A percentile compares a stretch with the other conserved stretches of the same genome.
These are phyloP conservation scores for Pestalotiopsis sp. DNA, from an alignment of 2,329 filamentous ascomycete species.

Conservation along the genomic window DNA sequence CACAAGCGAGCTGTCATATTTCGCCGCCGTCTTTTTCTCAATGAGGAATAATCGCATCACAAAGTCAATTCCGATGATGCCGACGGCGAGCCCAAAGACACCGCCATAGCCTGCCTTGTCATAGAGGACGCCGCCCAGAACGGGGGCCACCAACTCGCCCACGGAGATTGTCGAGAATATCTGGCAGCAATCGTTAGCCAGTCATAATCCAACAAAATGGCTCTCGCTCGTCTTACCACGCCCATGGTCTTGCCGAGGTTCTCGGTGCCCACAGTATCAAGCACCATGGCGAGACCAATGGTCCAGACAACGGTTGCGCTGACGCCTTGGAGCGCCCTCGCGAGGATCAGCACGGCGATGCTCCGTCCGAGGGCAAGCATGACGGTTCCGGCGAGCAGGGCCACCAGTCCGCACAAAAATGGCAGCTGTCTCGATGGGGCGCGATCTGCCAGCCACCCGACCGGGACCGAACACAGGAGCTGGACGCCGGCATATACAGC, in stretches of 20 bases:
- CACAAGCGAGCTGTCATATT: conserved; percentile 34
- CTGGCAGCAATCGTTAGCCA: conserved; percentile 21
- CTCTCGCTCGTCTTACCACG: conserved; percentile 37
- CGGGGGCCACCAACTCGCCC: conserved; percentile 57
- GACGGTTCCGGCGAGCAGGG: conserved; percentile 55
- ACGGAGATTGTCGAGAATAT: conserved; percentile 62
- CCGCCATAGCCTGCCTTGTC: conserved; percentile 57
- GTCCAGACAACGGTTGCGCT: conserved; percentile 61
- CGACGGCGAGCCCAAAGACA: conserved; percentile 59
- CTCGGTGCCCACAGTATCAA: conserved; percentile 57
- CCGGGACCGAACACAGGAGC: conserved; percentile 50
- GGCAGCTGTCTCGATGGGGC: conserved; percentile 54
- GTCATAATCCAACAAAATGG: neutral
- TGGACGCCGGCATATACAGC: conserved; percentile 56
- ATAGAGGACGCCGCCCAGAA: conserved; percentile 63
- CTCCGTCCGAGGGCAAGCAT: conserved; percentile 53
- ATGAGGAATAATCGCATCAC: conserved; percentile 60
- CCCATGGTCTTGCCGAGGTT: conserved; percentile 65
- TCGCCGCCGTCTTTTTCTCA: conserved; percentile 60
- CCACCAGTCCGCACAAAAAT: conserved; percentile 56
- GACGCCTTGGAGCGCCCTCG: conserved; percentile 58
- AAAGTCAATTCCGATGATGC: conserved; percentile 58
- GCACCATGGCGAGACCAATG: conserved; percentile 52
- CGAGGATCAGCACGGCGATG: conserved; percentile 49
- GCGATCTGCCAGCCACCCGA: conserved; percentile 57